Evolutionary conservation across 2,329 filamentous ascomycete genomes (phyloP).

Genomic region (Juglanconis sp.): DNA sequence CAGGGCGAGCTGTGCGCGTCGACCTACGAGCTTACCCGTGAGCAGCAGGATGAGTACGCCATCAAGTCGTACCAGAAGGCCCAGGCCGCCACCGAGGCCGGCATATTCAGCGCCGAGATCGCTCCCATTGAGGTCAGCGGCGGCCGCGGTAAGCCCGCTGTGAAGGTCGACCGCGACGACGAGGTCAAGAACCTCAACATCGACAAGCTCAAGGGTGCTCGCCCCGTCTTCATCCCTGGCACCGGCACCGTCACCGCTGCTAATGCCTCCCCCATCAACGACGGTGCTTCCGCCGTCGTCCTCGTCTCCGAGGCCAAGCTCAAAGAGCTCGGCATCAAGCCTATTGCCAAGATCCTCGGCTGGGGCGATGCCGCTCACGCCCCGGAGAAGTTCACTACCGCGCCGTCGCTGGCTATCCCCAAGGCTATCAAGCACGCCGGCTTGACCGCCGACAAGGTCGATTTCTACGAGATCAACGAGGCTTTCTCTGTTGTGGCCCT

Average conservation of each 20-base stretch:
- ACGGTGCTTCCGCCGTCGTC: slow-evolving; percentile 88
- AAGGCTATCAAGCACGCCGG: slow-evolving; percentile 96
- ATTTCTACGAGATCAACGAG: slow-evolving; percentile 99
- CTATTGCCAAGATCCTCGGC: slow-evolving; percentile 92
- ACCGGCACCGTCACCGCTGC: slow-evolving; percentile 90
- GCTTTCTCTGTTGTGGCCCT: slow-evolving; percentile 96
- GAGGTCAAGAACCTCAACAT: slow-evolving; percentile 92
- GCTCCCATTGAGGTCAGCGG: slow-evolving; percentile 83
- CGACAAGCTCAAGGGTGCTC: slow-evolving; percentile 80
- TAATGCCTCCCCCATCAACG: slow-evolving; percentile 94
- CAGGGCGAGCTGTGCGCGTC: slow-evolving; percentile 86
- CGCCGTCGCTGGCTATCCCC: slow-evolving; percentile 88
- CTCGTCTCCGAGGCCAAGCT: slow-evolving; percentile 93
- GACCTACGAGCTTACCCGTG: slow-evolving; percentile 77
- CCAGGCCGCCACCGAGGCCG: slow-evolving; percentile 76
- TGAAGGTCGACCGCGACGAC: slow-evolving; percentile 81
- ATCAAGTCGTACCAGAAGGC: slow-evolving; percentile 94
- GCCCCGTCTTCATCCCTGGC: slow-evolving; percentile 75
- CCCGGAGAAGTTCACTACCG: slow-evolving; percentile 93
- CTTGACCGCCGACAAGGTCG: slow-evolving; percentile 71
- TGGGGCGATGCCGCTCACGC: slow-evolving; percentile 93
- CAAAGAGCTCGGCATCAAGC: slow-evolving; percentile 86
- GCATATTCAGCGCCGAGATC: slow-evolving; percentile 82
- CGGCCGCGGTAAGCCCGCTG: slow-evolving; percentile 82
- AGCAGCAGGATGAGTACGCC: slow-evolving; percentile 92